These are phyloP conservation scores for Fistulifera solaris DNA, from an alignment of 108 stramenopile species.

Conservation along the genomic window DNA sequence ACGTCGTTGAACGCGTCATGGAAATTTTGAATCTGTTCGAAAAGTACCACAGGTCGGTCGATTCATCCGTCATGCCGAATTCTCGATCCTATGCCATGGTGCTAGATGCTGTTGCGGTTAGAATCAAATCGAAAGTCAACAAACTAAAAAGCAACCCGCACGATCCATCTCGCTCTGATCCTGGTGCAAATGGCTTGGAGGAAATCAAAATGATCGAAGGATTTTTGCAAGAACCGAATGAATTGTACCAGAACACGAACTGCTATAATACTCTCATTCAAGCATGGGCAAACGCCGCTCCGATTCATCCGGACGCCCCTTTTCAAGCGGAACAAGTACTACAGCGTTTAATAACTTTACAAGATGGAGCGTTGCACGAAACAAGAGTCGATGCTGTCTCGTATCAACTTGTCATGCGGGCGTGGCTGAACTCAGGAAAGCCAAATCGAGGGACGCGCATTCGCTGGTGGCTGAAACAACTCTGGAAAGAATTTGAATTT, in stretches of 20 bases:
- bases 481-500: conserved; percentile 32
- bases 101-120: conserved; percentile 46
- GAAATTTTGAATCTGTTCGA: conserved; percentile 53
- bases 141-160: background rate
- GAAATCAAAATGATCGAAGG: conserved; percentile 34
- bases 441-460: conserved; percentile 42
- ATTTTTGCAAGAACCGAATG: conserved; percentile 14
- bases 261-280: conserved; percentile 67
- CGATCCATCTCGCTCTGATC: background rate
- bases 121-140: conserved; percentile 42
- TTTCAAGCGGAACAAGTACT: conserved; percentile 53
- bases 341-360: background rate
- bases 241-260: conserved; percentile 14
- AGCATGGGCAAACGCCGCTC: conserved; percentile 42
- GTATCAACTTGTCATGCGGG: conserved; percentile 9
- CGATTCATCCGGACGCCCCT: conserved; percentile 20
- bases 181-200: conserved; percentile 33
- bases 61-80: conserved; percentile 35
- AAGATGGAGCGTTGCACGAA: background rate
- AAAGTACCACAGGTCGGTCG: conserved; percentile 30
- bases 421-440: conserved; percentile 14
- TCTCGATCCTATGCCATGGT: conserved; percentile 65
- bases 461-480: conserved; percentile 59
- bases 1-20: conserved; percentile 33
- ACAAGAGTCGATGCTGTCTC: background rate